Percentiles rank a stretch among this genome's conserved stretches.
phyloP scores from a whole-genome alignment of 768 basidiomycete genomes.

The Boletus rufocinnamomeus region DNA sequence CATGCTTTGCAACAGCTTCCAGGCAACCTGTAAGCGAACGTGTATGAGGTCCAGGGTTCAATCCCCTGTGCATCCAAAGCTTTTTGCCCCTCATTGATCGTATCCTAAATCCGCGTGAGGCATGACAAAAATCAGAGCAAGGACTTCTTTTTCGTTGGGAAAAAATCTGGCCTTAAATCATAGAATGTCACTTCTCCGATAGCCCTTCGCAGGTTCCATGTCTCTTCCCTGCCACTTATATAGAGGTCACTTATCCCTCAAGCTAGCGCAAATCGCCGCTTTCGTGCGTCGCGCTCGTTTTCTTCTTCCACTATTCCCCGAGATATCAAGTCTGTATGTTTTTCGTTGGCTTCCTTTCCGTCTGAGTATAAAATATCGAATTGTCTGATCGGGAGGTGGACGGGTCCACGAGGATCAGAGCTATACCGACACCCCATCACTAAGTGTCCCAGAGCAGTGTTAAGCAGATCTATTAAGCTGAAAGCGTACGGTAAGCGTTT shows the following conservation, averaged over 20 bases:
- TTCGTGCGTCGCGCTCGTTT: not conserved
- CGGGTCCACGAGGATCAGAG: not conserved
- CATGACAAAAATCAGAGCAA: not conserved
- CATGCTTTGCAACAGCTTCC: constrained; percentile 38
- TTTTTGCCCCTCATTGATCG: constrained; percentile 9
- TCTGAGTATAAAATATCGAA: too few species aligned
- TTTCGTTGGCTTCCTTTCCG: not conserved
- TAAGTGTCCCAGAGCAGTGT: not conserved
- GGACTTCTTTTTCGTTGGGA: not conserved
- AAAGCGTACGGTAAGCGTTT: constrained; percentile 10
- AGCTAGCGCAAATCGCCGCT: not conserved
- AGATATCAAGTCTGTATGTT: not conserved
- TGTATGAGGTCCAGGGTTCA: constrained; percentile 46
- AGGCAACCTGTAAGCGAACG: constrained; percentile 5
- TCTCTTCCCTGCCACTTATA: too few species aligned
- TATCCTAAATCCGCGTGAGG: not conserved
- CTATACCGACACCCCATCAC: not conserved
- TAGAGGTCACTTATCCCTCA: not conserved
- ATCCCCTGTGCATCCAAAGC: constrained; percentile 41
- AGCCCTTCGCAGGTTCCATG: not conserved
- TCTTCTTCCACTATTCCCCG: not conserved
- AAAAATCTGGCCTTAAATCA: not conserved
- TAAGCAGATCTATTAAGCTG: constrained; percentile 14
- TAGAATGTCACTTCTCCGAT: not conserved
- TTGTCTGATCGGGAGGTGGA: not conserved